Conservation (phyloP, 305 asterid species). For the Fraxinus paxiana region DNA sequence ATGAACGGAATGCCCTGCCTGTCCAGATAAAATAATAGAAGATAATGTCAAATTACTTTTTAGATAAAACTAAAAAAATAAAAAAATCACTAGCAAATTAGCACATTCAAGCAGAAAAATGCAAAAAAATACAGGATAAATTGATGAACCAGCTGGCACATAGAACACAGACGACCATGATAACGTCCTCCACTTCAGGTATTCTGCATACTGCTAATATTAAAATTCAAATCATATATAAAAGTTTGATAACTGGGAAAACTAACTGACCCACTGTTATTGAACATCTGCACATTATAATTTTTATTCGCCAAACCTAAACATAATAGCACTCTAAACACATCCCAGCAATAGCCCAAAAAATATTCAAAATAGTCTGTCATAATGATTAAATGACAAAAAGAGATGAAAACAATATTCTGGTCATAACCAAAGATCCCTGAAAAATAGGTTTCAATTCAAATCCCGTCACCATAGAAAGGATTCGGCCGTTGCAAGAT, state of each 20-base stretch:
- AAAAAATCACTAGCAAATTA: neutral
- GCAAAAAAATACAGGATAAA: neutral
- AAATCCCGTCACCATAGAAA: neutral
- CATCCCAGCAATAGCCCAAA: neutral
- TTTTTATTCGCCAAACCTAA: neutral
- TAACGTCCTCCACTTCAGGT: neutral
- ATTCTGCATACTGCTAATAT: neutral
- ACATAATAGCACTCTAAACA: neutral
- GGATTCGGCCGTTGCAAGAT: neutral
- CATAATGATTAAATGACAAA: neutral
- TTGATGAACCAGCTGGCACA: neutral
- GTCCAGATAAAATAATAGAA: slow-evolving; percentile 28
- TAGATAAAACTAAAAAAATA: neutral
- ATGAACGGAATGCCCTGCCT: slow-evolving; percentile 80
- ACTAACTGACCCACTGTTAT: neutral
- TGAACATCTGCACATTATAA: neutral
- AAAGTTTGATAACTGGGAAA: neutral
- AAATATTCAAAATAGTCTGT: neutral
- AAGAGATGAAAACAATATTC: neutral
- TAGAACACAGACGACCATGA: neutral
- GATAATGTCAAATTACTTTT: neutral
- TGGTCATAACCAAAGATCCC: neutral
- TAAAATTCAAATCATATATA: neutral
- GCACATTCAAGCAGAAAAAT: neutral
- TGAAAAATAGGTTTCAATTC: neutral